Conservation (phyloP, 2,329 filamentous ascomycete species). For the Davidsoniella virescens region DNA sequence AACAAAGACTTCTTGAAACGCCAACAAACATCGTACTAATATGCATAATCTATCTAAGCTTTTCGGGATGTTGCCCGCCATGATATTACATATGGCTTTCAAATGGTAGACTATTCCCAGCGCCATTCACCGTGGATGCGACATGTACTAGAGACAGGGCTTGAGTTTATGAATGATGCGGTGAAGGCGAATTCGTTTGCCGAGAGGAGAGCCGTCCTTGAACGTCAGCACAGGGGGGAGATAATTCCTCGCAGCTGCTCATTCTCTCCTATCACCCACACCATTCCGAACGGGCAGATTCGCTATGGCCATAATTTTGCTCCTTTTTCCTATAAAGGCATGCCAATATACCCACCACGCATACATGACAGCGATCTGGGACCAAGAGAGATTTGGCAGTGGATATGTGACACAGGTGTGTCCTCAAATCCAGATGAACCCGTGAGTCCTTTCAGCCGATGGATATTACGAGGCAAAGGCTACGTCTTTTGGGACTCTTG, state of each 20-base stretch:
- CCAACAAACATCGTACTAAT: not conserved
- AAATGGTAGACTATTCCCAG: conserved; percentile 8
- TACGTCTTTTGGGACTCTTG: conserved; percentile 11
- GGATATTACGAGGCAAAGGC: conserved; percentile 4
- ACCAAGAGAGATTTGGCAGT: conserved; percentile 8
- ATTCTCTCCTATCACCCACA: conserved; percentile 3
- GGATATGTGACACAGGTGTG: conserved; percentile 2
- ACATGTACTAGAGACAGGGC: conserved; percentile 9
- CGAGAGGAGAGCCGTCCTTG: not conserved
- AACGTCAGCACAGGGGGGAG: conserved; percentile 5
- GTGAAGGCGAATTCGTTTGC: conserved; percentile 1
- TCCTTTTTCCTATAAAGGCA: conserved; percentile 1
- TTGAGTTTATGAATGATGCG: conserved; percentile 8
- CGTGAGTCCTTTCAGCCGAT: conserved; percentile 5
- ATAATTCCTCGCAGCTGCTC: conserved; percentile 6
- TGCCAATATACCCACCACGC: not conserved
- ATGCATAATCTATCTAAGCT: not conserved
- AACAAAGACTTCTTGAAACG: not conserved
- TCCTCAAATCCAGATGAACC: not conserved
- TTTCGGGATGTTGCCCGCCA: conserved; percentile 13
- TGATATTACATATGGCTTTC: conserved; percentile 10
- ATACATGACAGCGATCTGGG: conserved; percentile 1
- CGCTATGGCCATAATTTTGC: conserved; percentile 11
- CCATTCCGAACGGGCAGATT: not conserved
- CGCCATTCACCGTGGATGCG: conserved; percentile 10